Evolutionary conservation across 2,329 filamentous ascomycete species (phyloP).

Genomic region (Arthroderma sp.): DNA sequence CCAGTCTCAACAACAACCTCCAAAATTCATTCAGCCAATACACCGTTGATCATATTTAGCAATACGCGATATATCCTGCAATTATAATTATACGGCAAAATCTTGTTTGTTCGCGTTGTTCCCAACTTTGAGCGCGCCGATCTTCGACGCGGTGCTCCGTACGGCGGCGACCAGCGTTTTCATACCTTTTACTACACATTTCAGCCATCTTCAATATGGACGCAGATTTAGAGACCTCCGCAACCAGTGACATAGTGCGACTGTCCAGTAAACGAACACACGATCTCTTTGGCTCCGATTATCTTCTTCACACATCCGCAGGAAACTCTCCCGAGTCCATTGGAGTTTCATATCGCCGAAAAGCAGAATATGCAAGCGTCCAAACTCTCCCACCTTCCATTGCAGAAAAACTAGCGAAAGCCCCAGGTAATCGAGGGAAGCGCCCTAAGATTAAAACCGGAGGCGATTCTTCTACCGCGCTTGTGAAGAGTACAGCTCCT

Average conservation of each 20-base stretch:
- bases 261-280: constrained; percentile 33
- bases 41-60: no score
- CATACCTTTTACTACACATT: no score
- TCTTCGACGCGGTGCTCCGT: no score
- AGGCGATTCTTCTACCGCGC: constrained; percentile 45
- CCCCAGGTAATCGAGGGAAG: constrained; percentile 50
- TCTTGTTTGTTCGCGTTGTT: no score
- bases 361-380: constrained; percentile 62
- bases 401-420: constrained; percentile 62
- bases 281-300: constrained; percentile 36
- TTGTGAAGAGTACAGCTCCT: constrained; percentile 32
- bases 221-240: no score
- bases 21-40: no score
- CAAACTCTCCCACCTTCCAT: constrained; percentile 64
- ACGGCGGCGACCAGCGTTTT: no score
- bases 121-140: no score
- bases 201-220: no score
- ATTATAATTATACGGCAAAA: no score
- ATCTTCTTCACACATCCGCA: constrained; percentile 31
- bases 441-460: constrained; percentile 43
- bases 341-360: constrained; percentile 32
- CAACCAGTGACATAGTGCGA: constrained; percentile 24
- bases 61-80: no score
- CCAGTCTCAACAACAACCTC: no score
- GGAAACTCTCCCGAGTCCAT: constrained; percentile 29